Base-by-base conservation (phyloP, 2,329 filamentous ascomycete genomes). In the Alternaria dauci region DNA sequence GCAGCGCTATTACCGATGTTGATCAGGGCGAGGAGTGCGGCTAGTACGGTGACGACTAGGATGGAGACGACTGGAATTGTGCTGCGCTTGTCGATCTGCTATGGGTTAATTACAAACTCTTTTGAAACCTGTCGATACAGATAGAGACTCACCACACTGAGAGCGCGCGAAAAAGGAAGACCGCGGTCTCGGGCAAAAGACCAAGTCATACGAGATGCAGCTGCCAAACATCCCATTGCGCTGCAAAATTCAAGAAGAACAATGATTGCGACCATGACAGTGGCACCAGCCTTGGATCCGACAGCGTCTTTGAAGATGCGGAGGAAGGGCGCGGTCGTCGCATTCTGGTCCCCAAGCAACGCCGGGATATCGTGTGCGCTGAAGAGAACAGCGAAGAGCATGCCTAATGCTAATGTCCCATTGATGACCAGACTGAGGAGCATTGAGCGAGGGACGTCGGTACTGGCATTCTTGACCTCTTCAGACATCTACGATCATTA, bases 11-110 rank as follows among this genome's bases (percentile, higher is more conserved):
- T 84, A 44, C 82, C 83, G 55, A 86, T 81, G 66, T 85, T 85
- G 76, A 86, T 84, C 25, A 86, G 72, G 1, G 81, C 80, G 38
- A 86, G 78, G 4, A 85, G 76, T 5, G 77, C 73, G 18, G 81
- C 80, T 39, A 81, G 75, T 11, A 79, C 67, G 5, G 83, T 78
- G 2, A 83, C 81, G 7, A 83, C 74, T 54, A 82, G 69, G 56
- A 85, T 81, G 2, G 82, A 78, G 52, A 83, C 79, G 8, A 85
- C 76, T 7, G 83, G 83, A n/a, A 76, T 77, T 9, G 74, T 75
- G 11, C 70, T 74, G 25, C 72, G 74, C 52, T 71, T 71, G 42
- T 78, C 74, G 26, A 78, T 75, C 75, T 78, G 34, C 9, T 1
- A 7, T 16, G 18, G 46, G 14, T 74, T 34, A 74, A 57, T 3